These are phyloP conservation scores for Pythium aquatile DNA, from an alignment of 352 stramenopile genomes.

Conservation along the genomic window DNA sequence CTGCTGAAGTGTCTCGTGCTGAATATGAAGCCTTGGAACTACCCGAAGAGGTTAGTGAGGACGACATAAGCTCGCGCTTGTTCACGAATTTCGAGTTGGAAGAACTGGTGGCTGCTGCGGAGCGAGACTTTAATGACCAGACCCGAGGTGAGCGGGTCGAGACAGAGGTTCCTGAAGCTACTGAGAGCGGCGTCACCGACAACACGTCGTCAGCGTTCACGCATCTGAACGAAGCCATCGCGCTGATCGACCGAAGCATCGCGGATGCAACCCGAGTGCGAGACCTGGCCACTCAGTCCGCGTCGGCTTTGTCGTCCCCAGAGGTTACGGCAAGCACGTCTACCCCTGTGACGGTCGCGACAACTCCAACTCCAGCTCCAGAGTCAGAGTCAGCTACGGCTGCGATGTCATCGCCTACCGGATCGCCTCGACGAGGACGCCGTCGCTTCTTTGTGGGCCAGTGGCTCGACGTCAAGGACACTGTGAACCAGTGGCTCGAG, in stretches of 20 bases:
- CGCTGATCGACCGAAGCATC: not conserved
- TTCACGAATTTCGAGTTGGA: not conserved
- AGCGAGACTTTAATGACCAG: not conserved
- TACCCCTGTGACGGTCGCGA: too few relatives aligned
- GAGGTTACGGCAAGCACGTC: too few relatives aligned
- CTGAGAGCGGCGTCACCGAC: not conserved
- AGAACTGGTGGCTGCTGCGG: not conserved
- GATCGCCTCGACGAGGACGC: conserved; percentile 29
- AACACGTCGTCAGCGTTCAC: not conserved
- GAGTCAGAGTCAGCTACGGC: too few relatives aligned
- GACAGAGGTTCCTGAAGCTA: not conserved
- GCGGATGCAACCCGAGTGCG: not conserved
- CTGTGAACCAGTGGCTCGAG: conserved; percentile 98
- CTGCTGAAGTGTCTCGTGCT: not conserved
- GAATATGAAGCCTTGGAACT: not conserved
- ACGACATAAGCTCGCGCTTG: not conserved
- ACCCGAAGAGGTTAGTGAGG: not conserved
- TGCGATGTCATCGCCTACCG: not conserved
- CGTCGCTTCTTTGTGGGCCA: conserved; percentile 89
- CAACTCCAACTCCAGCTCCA: not conserved
- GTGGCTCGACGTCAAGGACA: conserved; percentile 97
- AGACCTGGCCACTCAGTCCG: not conserved
- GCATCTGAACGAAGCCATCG: not conserved
- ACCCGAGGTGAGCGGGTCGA: not conserved
- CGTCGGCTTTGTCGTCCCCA: not conserved